Percentiles rank a stretch among this genome's conserved stretches.
Evolutionary conservation across 768 basidiomycete species (phyloP).

Genomic region (Psilocybe subaeruginosa): DNA sequence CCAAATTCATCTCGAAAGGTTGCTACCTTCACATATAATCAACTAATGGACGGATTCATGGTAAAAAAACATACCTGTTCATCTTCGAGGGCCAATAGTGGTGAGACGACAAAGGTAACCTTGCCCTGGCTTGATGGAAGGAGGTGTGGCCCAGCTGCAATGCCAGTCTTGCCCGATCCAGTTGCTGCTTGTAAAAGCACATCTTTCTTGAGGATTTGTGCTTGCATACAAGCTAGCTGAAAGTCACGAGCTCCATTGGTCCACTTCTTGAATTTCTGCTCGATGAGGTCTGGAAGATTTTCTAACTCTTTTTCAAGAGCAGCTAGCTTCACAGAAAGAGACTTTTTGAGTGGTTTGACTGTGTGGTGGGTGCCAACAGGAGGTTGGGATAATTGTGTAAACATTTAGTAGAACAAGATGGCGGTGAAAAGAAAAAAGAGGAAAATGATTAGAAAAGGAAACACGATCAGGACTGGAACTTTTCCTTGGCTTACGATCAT

Average conservation of each 20-base stretch:
- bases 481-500: too few relatives aligned
- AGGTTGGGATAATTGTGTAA: too few relatives aligned
- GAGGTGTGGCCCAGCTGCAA: constrained; percentile 41
- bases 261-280: constrained; percentile 21
- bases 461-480: too few relatives aligned
- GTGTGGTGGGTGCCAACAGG: too few relatives aligned
- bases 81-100: constrained; percentile 38
- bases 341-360: too few relatives aligned
- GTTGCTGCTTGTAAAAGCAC: constrained; percentile 40
- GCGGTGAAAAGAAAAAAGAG: too few relatives aligned
- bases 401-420: too few relatives aligned
- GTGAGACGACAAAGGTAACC: constrained; percentile 39
- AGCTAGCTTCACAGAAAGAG: too few relatives aligned
- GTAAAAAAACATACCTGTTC: constrained; percentile 24
- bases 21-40: constrained; percentile 19
- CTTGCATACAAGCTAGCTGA: constrained; percentile 30
- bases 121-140: constrained; percentile 23
- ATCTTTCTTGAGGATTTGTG: constrained; percentile 33
- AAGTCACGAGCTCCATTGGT: constrained; percentile 19
- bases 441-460: too few relatives aligned
- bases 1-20: constrained; percentile 35
- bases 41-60: too few relatives aligned
- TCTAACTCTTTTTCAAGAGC: too few relatives aligned
- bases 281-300: too few relatives aligned
- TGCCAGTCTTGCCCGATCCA: constrained; percentile 40